Conservation (phyloP, 805 yeast species). For the Metschnikowia reukaufii region DNA sequence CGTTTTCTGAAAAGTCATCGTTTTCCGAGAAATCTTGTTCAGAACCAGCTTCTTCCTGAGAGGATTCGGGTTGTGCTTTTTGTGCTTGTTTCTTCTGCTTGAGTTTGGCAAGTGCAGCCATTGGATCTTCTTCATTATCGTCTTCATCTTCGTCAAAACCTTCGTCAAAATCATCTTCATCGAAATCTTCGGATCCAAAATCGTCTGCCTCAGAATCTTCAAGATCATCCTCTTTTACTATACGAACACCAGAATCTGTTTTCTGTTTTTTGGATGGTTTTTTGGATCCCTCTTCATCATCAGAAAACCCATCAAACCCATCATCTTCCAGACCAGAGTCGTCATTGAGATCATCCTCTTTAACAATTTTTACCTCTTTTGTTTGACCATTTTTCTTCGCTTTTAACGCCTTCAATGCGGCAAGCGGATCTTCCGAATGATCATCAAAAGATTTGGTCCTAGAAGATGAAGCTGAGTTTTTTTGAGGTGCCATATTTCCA, state of each 20-base stretch:
- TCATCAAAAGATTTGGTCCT: constrained; percentile 15
- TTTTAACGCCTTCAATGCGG: constrained; percentile 20
- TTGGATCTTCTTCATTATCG: constrained; percentile 23
- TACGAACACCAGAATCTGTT: constrained; percentile 3
- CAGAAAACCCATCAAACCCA: constrained; percentile 6
- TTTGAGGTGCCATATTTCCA: neutral
- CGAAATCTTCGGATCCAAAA: constrained; percentile 25
- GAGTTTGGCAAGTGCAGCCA: constrained; percentile 24
- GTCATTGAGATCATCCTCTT: constrained; percentile 9
- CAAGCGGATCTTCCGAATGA: constrained; percentile 19
- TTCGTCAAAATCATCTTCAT: constrained; percentile 16
- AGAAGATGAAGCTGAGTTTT: neutral
- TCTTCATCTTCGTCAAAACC: constrained; percentile 10
- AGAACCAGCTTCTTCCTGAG: no score
- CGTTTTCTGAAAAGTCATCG: constrained; percentile 16
- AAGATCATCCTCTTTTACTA: constrained; percentile 20
- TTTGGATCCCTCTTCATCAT: neutral
- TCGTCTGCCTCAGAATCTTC: constrained; percentile 4
- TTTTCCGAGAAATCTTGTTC: neutral
- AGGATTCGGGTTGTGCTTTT: no score
- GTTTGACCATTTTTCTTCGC: constrained; percentile 10
- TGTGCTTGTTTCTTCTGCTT: constrained; percentile 12
- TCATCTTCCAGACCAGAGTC: constrained; percentile 8
- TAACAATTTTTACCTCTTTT: neutral
- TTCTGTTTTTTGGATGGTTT: neutral